Conservation (phyloP, 2,329 filamentous ascomycete species). For the Rhexocercosporidium sp. region DNA sequence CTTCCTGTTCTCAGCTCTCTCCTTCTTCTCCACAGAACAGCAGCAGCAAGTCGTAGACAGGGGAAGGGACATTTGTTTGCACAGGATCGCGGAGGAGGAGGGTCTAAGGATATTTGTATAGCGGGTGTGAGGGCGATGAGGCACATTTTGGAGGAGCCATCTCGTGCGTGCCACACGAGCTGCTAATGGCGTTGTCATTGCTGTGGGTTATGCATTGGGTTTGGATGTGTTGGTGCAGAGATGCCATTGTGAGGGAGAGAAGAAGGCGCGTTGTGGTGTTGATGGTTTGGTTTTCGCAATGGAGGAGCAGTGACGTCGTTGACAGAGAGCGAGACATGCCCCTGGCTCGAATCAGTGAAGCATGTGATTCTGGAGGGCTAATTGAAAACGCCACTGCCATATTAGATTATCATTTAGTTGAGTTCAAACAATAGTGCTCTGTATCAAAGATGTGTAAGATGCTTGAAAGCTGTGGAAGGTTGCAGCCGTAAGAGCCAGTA, state of each 20-base stretch:
- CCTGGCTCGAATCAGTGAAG: slow-evolving; percentile 9
- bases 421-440: neutral
- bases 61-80: slow-evolving; percentile 20
- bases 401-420: neutral
- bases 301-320: slow-evolving; percentile 36
- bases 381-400: neutral
- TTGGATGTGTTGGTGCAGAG: slow-evolving; percentile 29
- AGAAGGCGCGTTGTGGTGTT: slow-evolving; percentile 26
- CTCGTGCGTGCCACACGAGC: slow-evolving; percentile 37
- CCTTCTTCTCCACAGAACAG: neutral
- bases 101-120: neutral
- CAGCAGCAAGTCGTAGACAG: slow-evolving; percentile 13
- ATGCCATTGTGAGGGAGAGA: slow-evolving; percentile 21
- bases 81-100: slow-evolving; percentile 3
- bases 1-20: neutral
- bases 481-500: neutral
- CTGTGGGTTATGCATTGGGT: slow-evolving; percentile 34
- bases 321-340: neutral
- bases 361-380: slow-evolving; percentile 31
- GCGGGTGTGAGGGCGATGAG: slow-evolving; percentile 12
- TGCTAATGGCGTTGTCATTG: slow-evolving; percentile 38
- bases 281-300: slow-evolving; percentile 14
- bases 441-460: neutral
- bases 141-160: slow-evolving; percentile 33
- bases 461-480: neutral